Conservation (phyloP, 2,329 filamentous ascomycete genomes). For the Neofusicoccum ribis region DNA sequence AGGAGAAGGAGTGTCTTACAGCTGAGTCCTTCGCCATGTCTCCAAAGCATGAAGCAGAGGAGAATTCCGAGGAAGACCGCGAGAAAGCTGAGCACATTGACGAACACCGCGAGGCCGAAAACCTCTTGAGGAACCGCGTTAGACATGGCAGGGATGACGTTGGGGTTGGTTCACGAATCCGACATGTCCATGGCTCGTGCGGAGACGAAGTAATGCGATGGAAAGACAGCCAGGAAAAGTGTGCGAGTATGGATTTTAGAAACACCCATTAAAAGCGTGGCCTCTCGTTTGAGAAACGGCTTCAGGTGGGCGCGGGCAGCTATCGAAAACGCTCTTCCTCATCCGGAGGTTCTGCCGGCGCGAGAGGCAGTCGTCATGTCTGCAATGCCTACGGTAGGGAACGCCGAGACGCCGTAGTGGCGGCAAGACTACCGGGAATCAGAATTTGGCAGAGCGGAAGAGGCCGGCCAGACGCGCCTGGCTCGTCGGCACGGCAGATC, state of each 20-base stretch:
- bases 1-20: neutral
- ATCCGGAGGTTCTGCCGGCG: neutral
- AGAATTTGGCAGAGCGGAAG: neutral
- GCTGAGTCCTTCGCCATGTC: slow-evolving; percentile 8
- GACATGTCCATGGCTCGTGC: neutral
- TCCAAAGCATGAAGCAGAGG: slow-evolving; percentile 8
- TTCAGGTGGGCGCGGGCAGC: neutral
- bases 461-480: neutral
- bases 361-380: neutral
- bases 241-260: neutral
- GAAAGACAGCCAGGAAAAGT: neutral
- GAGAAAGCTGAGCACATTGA: neutral
- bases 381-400: neutral
- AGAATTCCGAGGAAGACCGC: slow-evolving; percentile 6
- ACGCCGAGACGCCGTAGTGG: neutral
- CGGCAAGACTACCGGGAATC: neutral
- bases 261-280: neutral
- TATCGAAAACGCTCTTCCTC: neutral
- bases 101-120: slow-evolving; percentile 4
- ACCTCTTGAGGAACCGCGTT: neutral
- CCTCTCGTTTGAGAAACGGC: neutral
- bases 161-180: neutral
- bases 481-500: neutral
- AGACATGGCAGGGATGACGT: neutral
- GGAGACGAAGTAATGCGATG: neutral